Conservation (phyloP, 1,284 basidiomycete species). For the Cystobasidium sp. region DNA sequence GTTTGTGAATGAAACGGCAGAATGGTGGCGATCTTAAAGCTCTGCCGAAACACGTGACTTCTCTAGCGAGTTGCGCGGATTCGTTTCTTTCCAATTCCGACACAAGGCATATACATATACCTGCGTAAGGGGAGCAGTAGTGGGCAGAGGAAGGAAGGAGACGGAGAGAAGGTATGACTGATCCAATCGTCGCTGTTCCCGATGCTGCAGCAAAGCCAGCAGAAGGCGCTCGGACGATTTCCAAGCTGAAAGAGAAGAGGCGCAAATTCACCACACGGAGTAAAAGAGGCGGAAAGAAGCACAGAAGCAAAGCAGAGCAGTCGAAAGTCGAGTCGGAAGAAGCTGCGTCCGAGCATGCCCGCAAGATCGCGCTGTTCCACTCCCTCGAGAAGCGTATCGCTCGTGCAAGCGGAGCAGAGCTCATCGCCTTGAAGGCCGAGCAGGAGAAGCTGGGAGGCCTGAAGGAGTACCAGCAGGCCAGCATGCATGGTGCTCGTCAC, state of each 20-base stretch:
- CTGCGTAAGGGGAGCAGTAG: no score
- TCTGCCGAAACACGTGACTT: no score
- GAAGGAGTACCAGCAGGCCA: constrained; percentile 52
- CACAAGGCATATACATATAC: no score
- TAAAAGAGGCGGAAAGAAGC: constrained; percentile 18
- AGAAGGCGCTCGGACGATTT: background rate
- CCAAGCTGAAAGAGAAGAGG: background rate
- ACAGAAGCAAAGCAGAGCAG: constrained; percentile 2
- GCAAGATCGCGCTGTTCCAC: constrained; percentile 52
- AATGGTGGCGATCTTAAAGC: no score
- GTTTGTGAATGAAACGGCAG: no score
- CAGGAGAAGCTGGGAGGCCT: constrained; percentile 51
- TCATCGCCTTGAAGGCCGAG: constrained; percentile 42
- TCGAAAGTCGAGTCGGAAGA: background rate
- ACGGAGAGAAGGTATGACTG: no score
- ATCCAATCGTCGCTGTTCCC: no score
- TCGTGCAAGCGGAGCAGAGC: constrained; percentile 46
- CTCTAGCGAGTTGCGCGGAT: no score
- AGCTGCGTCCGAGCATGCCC: constrained; percentile 22
- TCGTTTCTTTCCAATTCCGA: no score
- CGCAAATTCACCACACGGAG: constrained; percentile 11
- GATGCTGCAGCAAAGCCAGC: background rate
- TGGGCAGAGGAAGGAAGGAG: no score
- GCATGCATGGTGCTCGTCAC: constrained; percentile 50
- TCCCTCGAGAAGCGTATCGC: constrained; percentile 52